These are phyloP conservation scores for Oryza meyeriana DNA, from an alignment of 176 grass and related monocot genomes.

Conservation along the genomic window DNA sequence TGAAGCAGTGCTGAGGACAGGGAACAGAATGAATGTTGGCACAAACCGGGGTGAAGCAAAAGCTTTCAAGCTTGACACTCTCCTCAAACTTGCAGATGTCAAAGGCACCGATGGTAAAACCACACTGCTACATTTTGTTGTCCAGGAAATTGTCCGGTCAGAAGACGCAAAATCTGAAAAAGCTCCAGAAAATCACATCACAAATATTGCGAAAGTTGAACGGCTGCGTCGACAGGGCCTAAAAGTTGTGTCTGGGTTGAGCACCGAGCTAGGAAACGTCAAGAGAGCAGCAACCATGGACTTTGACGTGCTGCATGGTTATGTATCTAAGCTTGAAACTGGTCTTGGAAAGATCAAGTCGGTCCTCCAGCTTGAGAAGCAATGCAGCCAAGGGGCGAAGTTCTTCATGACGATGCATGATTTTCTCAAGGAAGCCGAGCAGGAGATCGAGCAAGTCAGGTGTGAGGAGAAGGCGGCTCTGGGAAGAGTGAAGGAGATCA, in stretches of 20 bases:
- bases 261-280: constrained; percentile 73
- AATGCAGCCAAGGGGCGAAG: constrained; percentile 51
- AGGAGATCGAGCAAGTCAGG: constrained; percentile 57
- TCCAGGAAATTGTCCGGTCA: constrained; percentile 80
- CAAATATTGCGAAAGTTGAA: constrained; percentile 47
- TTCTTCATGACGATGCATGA: constrained; percentile 63
- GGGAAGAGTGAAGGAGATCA: constrained; percentile 67
- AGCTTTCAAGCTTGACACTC: constrained; percentile 91
- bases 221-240: constrained; percentile 72
- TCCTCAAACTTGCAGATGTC: constrained; percentile 83
- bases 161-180: constrained; percentile 52
- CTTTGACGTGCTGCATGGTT: constrained; percentile 78
- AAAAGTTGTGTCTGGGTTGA: constrained; percentile 69
- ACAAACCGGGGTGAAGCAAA: constrained; percentile 81
- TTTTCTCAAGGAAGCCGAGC: constrained; percentile 62
- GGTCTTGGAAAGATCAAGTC: constrained; percentile 63
- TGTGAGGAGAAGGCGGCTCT: constrained; percentile 59
- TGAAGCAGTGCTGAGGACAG: constrained; percentile 81
- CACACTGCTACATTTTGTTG: constrained; percentile 82
- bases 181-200: constrained; percentile 25
- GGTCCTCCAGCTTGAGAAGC: constrained; percentile 56
- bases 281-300: constrained; percentile 92
- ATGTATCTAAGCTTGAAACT: constrained; percentile 74
- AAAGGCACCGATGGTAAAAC: constrained; percentile 87
- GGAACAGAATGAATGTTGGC: constrained; percentile 90